Evolutionary conservation across 345 rosid genomes (phyloP), one percentile per base, ranked within the genome.

Genomic region (Euphorbia lathyris): DNA sequence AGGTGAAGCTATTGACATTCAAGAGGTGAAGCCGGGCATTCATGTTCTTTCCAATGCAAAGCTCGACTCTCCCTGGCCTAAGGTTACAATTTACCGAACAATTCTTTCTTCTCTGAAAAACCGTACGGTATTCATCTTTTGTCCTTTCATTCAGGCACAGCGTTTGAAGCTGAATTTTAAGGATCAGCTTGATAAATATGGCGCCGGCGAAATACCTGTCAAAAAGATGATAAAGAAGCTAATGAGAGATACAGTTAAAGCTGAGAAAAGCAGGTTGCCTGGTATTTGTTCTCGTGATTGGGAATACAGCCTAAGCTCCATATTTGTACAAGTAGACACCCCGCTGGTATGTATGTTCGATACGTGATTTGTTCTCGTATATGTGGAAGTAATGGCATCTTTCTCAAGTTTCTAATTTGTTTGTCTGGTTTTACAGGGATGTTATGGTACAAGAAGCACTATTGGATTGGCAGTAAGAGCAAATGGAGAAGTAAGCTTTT

Each of bases 11-110:
- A 58, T 79, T 22, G 42, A 42, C 67, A 65, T 80, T 64, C 86
- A 82, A 71, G 80, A 83, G 61, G 92, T 88, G 78, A 58, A 81
- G 52, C 87, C 86, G 22, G 97, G 97, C 50, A 66, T 87, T 67
- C 97, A 90, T 55, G 85, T 83, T 12, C 89, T 90, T 68, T 83
- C 94, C 55, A 84, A 79, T 65, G 84, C 80, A 40, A 86, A 81
- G 68, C 90, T 90, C 2, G 83, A 88, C 77, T 79, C 83, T 5
- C 85, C 87, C 14, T 75, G 86, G 87, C 87, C 78, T 36, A 88
- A 82, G 87, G 92, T 85, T 12, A 51, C 43, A 43, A 38, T 19
- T 12, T 59, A 13, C 22, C 34, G 29, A 16, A 14, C 60, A 53
- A 29, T 30, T 58, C 8, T 19, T 66, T 47, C 32, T 48, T 48